Evolutionary conservation across 768 basidiomycete species (phyloP).

Genomic region (Mrakia frigida): DNA sequence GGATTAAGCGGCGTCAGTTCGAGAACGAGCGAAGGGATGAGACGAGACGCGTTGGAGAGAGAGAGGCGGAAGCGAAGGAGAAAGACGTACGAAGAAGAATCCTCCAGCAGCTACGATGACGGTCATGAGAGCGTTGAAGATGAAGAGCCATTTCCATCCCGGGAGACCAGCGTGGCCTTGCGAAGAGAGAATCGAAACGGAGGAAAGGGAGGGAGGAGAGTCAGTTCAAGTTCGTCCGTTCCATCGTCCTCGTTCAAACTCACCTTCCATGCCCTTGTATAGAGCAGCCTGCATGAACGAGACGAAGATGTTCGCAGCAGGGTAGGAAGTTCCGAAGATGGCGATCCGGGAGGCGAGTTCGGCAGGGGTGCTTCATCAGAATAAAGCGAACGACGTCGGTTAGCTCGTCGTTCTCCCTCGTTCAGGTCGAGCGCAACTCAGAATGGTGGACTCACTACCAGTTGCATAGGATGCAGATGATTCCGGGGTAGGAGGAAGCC

Average conservation of each 20-base stretch:
- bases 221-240: not conserved
- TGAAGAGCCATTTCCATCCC: constrained; percentile 36
- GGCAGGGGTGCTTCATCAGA: constrained; percentile 27
- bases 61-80: no score
- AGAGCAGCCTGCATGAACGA: constrained; percentile 37
- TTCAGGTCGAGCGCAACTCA: no score
- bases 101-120: constrained; percentile 33
- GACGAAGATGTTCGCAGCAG: constrained; percentile 34
- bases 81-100: constrained; percentile 10
- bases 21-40: not conserved
- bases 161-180: constrained; percentile 30
- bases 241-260: no score
- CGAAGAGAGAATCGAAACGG: constrained; percentile 9
- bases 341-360: constrained; percentile 35
- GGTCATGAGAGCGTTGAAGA: constrained; percentile 34
- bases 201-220: not conserved
- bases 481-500: constrained; percentile 34
- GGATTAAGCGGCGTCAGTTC: not conserved
- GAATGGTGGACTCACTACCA: constrained; percentile 19
- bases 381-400: no score
- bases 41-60: not conserved
- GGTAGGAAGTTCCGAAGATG: constrained; percentile 36
- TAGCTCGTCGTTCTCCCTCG: no score
- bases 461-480: constrained; percentile 26
- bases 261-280: constrained; percentile 32